These are phyloP conservation scores for Novymonas esmeraldas DNA, from an alignment of 208 protist species.

Conservation along the genomic window DNA sequence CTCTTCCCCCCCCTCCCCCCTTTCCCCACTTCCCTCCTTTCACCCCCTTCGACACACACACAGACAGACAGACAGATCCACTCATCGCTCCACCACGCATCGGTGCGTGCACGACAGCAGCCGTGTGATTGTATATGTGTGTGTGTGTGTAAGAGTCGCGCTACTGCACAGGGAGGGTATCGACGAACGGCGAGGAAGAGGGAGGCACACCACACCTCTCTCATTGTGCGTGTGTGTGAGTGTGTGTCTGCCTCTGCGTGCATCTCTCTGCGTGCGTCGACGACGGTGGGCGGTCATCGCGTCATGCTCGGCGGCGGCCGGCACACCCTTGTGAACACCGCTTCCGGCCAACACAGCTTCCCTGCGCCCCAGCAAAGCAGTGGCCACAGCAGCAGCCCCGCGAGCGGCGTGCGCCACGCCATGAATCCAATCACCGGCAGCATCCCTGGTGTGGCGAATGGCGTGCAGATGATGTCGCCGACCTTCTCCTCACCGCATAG, in stretches of 20 bases:
- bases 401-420: conserved; percentile 1
- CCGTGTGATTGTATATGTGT: neutral
- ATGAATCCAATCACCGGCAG: conserved; percentile 33
- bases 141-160: no score
- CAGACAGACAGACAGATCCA: neutral
- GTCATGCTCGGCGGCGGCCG: conserved; percentile 11
- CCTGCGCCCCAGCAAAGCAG: neutral
- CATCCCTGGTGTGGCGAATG: conserved; percentile 27
- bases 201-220: neutral
- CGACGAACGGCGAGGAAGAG: no score
- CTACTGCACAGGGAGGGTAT: no score
- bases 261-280: neutral
- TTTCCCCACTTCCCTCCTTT: neutral
- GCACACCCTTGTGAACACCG: neutral
- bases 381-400: neutral
- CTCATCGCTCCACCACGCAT: neutral
- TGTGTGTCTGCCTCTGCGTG: neutral
- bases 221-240: neutral
- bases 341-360: neutral
- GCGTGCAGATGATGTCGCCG: conserved; percentile 44
- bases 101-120: neutral
- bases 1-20: neutral
- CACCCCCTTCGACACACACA: no score
- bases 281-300: neutral
- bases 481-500: conserved; percentile 59